Evolutionary conservation across 768 basidiomycete genomes (phyloP), one percentile per base, ranked within the genome.

Genomic region (Gyrodon lividus): DNA sequence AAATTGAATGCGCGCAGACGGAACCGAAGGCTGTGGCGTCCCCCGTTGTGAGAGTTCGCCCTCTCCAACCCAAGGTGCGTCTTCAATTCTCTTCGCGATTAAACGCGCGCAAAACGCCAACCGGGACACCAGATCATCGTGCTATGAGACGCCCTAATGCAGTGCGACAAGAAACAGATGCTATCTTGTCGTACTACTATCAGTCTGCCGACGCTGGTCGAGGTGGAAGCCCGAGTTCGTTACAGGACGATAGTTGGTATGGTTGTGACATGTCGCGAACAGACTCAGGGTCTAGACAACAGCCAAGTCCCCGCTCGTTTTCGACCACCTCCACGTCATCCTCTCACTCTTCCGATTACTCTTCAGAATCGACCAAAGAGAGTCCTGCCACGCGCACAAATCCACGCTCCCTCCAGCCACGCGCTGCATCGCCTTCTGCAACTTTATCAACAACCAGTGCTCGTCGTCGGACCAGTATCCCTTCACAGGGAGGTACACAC

Each of bases 401-500:
- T 30, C 35, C 61, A 59, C 56, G 47, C 59, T 37, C 51, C 45
- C 38, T 43, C 35, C 47, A 56, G 48, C 46, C 58, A 60, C 51
- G 55, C 46, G 50, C 34, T 37, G 49, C 65, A 58, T 55, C 60
- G 66, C 54, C 60, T 67, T 30, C 70, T 24, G 56, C 68, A 22
- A 63, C 59, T 17, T 46, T 55, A 62, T 46, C 67, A 10, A 58
- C 69, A 20, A 60, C 62, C 35, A 69, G 58, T 44, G 70, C 54
- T 20, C 70, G 71, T 52, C 72, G 72, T 16, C 75, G 83, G 52
- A 72, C 78, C 24, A 81, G 77, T 58, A 67, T 74, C 16, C 82
- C 79, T 17, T 80, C 85, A 1, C 77, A 80, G 62, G 82, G 81
- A 52, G 77, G 79, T 58, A 71, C 77, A 46, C 86, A 87, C 70